These are phyloP conservation scores for Westerdykella ornata DNA, from an alignment of 2,329 filamentous ascomycete species.

Conservation along the genomic window DNA sequence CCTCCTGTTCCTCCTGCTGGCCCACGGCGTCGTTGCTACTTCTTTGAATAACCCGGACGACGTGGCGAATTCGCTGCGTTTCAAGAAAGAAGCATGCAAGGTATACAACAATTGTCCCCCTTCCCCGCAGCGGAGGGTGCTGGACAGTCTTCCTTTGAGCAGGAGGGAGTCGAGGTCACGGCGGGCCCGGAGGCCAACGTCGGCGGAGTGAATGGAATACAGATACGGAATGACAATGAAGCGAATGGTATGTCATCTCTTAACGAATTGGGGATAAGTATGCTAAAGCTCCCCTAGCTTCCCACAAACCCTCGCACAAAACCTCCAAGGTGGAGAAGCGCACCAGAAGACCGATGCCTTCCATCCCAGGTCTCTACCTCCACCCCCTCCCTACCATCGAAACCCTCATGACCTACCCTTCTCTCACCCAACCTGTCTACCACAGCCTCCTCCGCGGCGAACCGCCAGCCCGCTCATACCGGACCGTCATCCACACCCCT, in stretches of 20 bases:
- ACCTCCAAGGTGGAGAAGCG: constrained; percentile 4
- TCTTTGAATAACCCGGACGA: constrained; percentile 12
- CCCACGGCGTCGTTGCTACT: constrained; percentile 4
- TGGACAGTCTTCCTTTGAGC: constrained; percentile 15
- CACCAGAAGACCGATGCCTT: not conserved
- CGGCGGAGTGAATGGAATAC: not conserved
- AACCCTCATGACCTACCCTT: constrained; percentile 11
- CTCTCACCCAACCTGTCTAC: constrained; percentile 8
- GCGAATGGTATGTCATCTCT: not conserved
- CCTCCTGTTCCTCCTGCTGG: constrained; percentile 5
- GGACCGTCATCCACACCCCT: constrained; percentile 9
- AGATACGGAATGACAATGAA: not conserved
- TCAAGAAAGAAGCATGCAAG: constrained; percentile 14
- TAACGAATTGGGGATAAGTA: not conserved
- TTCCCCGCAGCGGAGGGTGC: constrained; percentile 7
- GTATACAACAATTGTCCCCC: constrained; percentile 11
- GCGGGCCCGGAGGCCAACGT: not conserved
- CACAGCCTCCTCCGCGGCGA: constrained; percentile 8
- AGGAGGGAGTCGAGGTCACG: not conserved
- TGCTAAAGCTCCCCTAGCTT: not conserved
- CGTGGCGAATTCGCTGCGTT: constrained; percentile 12
- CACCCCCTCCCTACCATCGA: constrained; percentile 15
- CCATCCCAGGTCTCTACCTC: constrained; percentile 1
- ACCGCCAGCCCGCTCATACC: constrained; percentile 7
- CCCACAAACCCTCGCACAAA: constrained; percentile 1